Conservation (phyloP, 1,284 basidiomycete species). For the Tetrapyrgos nigripes region DNA sequence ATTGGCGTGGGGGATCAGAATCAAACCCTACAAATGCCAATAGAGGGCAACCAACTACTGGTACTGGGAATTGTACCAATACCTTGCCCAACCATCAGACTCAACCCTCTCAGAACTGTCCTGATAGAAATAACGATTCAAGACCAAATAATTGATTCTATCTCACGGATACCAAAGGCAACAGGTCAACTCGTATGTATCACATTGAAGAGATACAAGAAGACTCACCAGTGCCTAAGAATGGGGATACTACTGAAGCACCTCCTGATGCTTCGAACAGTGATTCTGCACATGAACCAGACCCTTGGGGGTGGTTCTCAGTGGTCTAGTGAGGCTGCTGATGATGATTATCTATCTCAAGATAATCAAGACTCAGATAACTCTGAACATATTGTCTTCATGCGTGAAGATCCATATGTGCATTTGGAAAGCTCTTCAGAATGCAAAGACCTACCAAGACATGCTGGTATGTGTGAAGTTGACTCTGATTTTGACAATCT, state of each 20-base stretch:
- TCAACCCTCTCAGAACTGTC: background rate
- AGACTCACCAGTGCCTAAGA: background rate
- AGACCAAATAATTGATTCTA: background rate
- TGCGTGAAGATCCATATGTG: background rate
- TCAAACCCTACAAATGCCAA: too few relatives aligned
- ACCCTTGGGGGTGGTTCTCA: slow-evolving; percentile 17
- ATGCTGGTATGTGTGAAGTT: background rate
- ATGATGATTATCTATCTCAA: background rate
- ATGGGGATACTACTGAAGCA: background rate
- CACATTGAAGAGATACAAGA: slow-evolving; percentile 4
- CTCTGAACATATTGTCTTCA: background rate
- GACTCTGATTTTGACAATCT: background rate
- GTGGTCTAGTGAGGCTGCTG: slow-evolving; percentile 9
- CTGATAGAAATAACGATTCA: background rate
- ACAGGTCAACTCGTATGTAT: background rate
- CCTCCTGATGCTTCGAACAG: background rate
- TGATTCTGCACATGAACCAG: slow-evolving; percentile 5
- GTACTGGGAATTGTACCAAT: background rate
- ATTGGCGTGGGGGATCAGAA: background rate
- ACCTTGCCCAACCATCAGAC: background rate
- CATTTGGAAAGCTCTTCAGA: too few relatives aligned
- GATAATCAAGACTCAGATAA: too few relatives aligned
- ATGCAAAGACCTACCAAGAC: too few relatives aligned
- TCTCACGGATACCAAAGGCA: background rate
- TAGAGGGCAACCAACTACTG: too few relatives aligned